phyloP scores from a whole-genome alignment of 2,329 filamentous ascomycete species.

The Hymenoscyphus salicellus region DNA sequence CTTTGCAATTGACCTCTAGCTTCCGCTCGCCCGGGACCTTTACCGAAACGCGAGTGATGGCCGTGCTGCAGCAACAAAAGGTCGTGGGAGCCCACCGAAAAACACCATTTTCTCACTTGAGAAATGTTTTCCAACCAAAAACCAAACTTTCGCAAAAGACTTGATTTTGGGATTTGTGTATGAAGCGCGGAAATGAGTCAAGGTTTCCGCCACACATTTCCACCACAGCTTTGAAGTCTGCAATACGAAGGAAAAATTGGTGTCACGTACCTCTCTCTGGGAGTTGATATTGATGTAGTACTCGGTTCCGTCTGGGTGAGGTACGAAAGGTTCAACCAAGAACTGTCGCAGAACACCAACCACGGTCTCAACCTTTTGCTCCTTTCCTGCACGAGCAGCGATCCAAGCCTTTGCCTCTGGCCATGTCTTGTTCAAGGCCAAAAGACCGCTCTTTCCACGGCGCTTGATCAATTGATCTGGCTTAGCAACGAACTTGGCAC shows the following conservation, averaged over 20 bases:
- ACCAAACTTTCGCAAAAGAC: background rate
- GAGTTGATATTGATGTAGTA: constrained; percentile 99
- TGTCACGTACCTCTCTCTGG: constrained; percentile 86
- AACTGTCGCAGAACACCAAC: constrained; percentile 89
- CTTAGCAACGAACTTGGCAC: constrained; percentile 95
- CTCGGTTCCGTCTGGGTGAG: constrained; percentile 90
- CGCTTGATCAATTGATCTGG: constrained; percentile 99
- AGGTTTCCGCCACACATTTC: background rate
- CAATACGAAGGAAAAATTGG: constrained; percentile 11
- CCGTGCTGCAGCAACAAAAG: constrained; percentile 25
- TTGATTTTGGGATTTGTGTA: background rate
- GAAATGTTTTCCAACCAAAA: background rate
- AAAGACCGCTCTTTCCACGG: constrained; percentile 95
- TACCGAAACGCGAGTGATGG: constrained; percentile 17
- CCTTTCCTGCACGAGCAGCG: constrained; percentile 85
- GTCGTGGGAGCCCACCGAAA: constrained; percentile 24
- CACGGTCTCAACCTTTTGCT: constrained; percentile 88
- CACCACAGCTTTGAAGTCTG: background rate
- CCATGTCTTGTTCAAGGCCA: constrained; percentile 97
- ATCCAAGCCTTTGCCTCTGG: constrained; percentile 91
- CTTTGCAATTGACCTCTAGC: constrained; percentile 26
- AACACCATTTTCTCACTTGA: constrained; percentile 11
- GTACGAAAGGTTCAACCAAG: constrained; percentile 97
- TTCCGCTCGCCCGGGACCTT: constrained; percentile 33
- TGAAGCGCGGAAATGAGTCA: background rate